Base-by-base conservation (phyloP, 768 basidiomycete species). In the Pisolithus albus region DNA sequence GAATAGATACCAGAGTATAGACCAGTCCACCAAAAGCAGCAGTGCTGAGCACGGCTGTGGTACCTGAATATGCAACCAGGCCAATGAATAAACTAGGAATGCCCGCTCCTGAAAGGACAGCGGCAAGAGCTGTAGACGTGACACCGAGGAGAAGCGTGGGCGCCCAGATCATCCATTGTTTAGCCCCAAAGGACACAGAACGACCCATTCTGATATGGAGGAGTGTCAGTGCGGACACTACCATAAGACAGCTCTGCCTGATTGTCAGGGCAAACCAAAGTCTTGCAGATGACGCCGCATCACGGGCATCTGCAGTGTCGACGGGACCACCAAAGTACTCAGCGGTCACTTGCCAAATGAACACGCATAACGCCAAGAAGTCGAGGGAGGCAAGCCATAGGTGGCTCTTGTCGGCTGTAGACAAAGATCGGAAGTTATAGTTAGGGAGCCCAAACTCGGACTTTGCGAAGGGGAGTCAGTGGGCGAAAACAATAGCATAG, bases 371-470 rank as follows among this genome's bases (percentile, higher is more conserved):
- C 11, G 84, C 80, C 41, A 84, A 47, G 28, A 88, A 59, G 59
- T 89, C 87, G 43, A 84, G 75, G 24, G 74, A 68, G 53, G 86
- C 82, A 46, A 89, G 72, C 85, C 86, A 89, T 44, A 88, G 59
- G 62, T 87, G 84, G 54, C 76, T 77, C 69, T 86, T 84, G 65
- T 87, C 82, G 47, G 82, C 80, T 36, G 77, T 70, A 37, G 86
- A 82, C 54, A 89, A 75, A 15, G 78, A 78, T 58, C 75, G 75
- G 65, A 81, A 84, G 46, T 61, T 62, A 42, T 56, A 62, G 62
- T 81, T 81, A 54, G 84, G 85, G 52, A 85, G 75, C 55, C 84
- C 83, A 64, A 86, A 88, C 70, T 86, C 84, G 59, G 85, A 78
- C 86, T 88, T 32, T 15, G 30, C 54, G 53, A 58, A 54, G 56